These are phyloP conservation scores for Solanum bukasovii DNA, from an alignment of 257 asterid species.

Conservation along the genomic window DNA sequence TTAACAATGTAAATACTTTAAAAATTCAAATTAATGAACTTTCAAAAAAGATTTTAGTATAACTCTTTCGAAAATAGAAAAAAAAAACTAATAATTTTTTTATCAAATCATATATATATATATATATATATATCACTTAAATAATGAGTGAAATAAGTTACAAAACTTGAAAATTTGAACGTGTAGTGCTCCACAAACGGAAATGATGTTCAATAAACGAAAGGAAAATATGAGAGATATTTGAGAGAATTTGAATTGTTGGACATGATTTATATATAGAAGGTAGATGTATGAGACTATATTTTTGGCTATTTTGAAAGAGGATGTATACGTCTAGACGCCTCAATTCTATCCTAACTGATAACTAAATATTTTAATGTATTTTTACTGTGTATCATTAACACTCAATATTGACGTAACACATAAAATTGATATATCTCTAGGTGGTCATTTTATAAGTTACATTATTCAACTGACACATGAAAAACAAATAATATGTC, in stretches of 20 bases:
- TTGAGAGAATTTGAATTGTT: not conserved
- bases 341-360: too few species aligned
- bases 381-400: fast-evolving
- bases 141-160: not conserved
- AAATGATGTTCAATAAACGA: not conserved
- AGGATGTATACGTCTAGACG: not conserved
- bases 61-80: not conserved
- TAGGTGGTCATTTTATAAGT: not conserved
- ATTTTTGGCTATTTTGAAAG: not conserved
- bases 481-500: too few species aligned
- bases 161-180: not conserved
- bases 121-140: too few species aligned
- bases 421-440: fast-evolving
- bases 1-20: too few species aligned
- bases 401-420: fast-evolving
- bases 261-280: not conserved
- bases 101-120: too few species aligned
- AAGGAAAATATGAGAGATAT: not conserved
- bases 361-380: fast-evolving
- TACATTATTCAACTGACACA: not conserved
- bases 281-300: not conserved
- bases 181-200: not conserved
- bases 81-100: too few species aligned
- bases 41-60: too few species aligned
- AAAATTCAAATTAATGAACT: not conserved